phyloP scores from a whole-genome alignment of 2,329 filamentous ascomycete genomes.

The Alternaria sp. region DNA sequence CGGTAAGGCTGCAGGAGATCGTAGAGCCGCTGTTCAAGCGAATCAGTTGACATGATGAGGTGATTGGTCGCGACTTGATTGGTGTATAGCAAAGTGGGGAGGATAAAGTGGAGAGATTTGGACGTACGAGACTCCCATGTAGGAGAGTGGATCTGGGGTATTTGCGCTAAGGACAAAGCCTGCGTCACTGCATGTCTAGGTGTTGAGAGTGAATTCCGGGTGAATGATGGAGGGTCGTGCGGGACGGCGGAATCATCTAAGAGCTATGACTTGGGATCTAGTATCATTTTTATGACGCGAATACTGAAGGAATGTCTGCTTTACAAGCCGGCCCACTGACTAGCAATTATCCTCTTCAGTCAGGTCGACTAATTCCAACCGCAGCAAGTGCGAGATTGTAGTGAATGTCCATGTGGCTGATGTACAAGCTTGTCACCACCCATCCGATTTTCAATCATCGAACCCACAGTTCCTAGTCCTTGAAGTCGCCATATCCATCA shows the following conservation, averaged over 20 bases:
- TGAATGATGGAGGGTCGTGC: not conserved
- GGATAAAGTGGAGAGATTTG: not conserved
- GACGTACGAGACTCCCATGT: not conserved
- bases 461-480: not conserved
- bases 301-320: not conserved
- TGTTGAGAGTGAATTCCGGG: accelerated
- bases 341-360: not conserved
- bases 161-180: not conserved
- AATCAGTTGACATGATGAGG: not conserved
- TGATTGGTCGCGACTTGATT: not conserved
- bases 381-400: not conserved
- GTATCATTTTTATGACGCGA: not conserved
- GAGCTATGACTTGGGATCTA: not conserved
- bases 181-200: too few relatives aligned
- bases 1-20: constrained; percentile 1
- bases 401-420: not conserved
- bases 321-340: not conserved
- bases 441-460: not conserved
- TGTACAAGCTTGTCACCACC: not conserved
- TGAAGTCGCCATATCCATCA: constrained; percentile 2
- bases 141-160: not conserved
- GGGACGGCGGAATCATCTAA: not conserved
- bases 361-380: not conserved
- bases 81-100: not conserved
- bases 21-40: not conserved